A percentile compares a stretch with the other conserved stretches of the same genome.
phyloP scores from a whole-genome alignment of 2,329 filamentous ascomycete genomes.

The Cladosporium austrohemisphaericum region DNA sequence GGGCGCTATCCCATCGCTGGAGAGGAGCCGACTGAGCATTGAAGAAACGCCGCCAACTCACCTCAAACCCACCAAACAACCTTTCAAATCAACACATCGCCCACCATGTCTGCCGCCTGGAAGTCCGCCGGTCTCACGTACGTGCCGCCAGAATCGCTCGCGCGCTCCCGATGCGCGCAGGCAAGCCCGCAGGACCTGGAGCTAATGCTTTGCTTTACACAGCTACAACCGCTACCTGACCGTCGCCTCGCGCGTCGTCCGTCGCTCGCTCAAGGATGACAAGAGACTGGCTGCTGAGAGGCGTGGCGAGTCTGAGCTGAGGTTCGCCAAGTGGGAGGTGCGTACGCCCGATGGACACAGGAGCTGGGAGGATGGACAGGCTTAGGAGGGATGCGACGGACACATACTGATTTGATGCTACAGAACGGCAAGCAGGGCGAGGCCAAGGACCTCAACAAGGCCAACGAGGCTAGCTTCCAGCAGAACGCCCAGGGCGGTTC shows the following conservation, averaged over 20 bases:
- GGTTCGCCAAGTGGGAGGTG: conserved; percentile 95
- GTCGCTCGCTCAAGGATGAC: conserved; percentile 94
- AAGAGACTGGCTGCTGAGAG: conserved; percentile 83
- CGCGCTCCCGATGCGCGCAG: not conserved
- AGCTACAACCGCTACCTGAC: conserved; percentile 99
- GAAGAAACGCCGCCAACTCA: conserved; percentile 15
- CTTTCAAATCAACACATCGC: conserved; percentile 29
- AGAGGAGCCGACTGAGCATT: conserved; percentile 5
- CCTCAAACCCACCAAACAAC: conserved; percentile 10
- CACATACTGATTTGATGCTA: conserved; percentile 18
- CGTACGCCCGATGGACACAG: conserved; percentile 44
- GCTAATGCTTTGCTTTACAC: conserved; percentile 24
- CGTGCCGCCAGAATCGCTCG: conserved; percentile 38
- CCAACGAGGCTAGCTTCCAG: conserved; percentile 49
- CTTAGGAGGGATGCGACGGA: not conserved
- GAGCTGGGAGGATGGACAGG: conserved; percentile 8
- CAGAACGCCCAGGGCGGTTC: conserved; percentile 38
- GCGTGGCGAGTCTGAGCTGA: conserved; percentile 82
- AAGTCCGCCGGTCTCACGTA: conserved; percentile 97
- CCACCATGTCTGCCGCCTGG: conserved; percentile 97
- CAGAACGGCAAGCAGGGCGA: conserved; percentile 98
- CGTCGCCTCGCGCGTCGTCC: conserved; percentile 89
- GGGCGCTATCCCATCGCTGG: conserved; percentile 2
- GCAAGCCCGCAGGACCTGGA: not conserved
- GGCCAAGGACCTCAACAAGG: conserved; percentile 62